These are phyloP conservation scores for Puccinia polysora DNA, from an alignment of 1,284 basidiomycete species.

Conservation along the genomic window DNA sequence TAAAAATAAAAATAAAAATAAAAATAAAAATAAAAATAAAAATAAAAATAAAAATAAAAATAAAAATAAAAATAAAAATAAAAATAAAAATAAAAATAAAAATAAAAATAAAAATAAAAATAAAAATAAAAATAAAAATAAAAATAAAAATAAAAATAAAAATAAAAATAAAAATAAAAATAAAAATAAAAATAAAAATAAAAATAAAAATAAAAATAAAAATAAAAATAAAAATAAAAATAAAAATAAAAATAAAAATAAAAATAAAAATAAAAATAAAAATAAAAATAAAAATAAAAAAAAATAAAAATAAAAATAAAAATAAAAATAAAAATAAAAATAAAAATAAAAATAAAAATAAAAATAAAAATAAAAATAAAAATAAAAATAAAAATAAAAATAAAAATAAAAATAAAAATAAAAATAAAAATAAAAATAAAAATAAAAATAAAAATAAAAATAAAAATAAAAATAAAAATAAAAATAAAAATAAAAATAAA, in stretches of 20 bases:
- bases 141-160: too few species aligned
- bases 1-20: too few species aligned
- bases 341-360: not conserved
- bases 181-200: not conserved
- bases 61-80: too few species aligned
- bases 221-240: not conserved
- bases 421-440: not conserved
- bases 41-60: too few species aligned
- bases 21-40: too few species aligned
- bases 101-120: too few species aligned
- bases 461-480: not conserved
- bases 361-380: not conserved
- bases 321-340: not conserved
- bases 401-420: not conserved
- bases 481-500: not conserved
- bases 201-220: not conserved
- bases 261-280: not conserved
- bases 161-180: too few species aligned
- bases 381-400: not conserved
- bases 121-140: too few species aligned
- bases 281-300: not conserved
- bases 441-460: not conserved
- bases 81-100: too few species aligned
- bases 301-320: not conserved
- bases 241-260: not conserved